These are phyloP conservation scores for Tuber microsphaerosporum DNA, from an alignment of 495 filamentous ascomycete species.

Conservation along the genomic window DNA sequence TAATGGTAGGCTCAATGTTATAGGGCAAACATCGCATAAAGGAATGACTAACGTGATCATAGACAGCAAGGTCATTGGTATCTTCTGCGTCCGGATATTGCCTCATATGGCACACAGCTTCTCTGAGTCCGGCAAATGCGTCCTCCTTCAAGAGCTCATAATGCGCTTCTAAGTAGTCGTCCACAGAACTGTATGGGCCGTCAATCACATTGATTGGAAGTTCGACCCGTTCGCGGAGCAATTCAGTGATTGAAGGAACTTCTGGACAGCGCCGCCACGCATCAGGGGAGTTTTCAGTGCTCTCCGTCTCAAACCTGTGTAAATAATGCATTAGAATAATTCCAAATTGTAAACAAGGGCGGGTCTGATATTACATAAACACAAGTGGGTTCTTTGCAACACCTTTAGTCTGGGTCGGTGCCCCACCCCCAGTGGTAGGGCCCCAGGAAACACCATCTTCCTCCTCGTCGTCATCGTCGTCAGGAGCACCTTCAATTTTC, in stretches of 20 bases:
- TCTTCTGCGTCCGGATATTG: conserved; percentile 50
- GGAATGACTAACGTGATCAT: conserved; percentile 57
- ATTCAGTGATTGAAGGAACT: conserved; percentile 44
- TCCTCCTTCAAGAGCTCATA: conserved; percentile 64
- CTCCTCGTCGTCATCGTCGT: conserved; percentile 3
- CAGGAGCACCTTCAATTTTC: conserved; percentile 4
- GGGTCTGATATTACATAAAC: conserved; percentile 19
- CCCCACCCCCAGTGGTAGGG: neutral
- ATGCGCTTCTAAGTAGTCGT: conserved; percentile 55
- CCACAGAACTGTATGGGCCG: conserved; percentile 42
- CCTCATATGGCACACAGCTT: conserved; percentile 51
- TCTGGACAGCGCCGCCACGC: conserved; percentile 47
- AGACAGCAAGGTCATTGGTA: conserved; percentile 55
- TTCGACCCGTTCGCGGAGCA: conserved; percentile 37
- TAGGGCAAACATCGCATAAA: neutral
- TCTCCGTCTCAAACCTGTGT: conserved; percentile 33
- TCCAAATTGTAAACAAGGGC: neutral
- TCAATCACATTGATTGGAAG: conserved; percentile 43
- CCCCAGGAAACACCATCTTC: neutral
- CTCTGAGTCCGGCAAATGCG: conserved; percentile 53
- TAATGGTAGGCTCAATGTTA: conserved; percentile 11
- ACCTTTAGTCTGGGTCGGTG: neutral
- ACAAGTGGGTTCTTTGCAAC: conserved; percentile 24
- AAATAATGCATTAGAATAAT: conserved; percentile 11
- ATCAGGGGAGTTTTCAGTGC: conserved; percentile 19